phyloP scores from a whole-genome alignment of 768 basidiomycete genomes.

The Lentinula aciculospora region DNA sequence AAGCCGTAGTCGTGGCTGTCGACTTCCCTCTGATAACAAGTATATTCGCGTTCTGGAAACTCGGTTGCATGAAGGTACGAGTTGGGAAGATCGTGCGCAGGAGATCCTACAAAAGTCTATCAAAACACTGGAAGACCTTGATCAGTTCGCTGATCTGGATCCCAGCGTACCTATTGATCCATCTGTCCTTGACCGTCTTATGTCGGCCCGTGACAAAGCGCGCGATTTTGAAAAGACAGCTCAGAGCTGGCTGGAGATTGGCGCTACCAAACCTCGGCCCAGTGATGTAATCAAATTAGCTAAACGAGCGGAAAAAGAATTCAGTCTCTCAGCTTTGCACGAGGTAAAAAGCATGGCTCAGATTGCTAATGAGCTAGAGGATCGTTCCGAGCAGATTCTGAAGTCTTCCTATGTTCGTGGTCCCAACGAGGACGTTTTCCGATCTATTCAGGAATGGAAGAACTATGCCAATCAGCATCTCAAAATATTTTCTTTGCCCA shows the following conservation, averaged over 20 bases:
- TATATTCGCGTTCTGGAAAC: slow-evolving; percentile 58
- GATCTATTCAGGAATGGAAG: slow-evolving; percentile 69
- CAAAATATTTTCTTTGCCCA: slow-evolving; percentile 64
- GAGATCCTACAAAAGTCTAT: slow-evolving; percentile 59
- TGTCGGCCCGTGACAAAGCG: slow-evolving; percentile 60
- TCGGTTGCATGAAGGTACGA: slow-evolving; percentile 61
- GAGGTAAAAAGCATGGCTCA: slow-evolving; percentile 68
- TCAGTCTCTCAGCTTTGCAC: slow-evolving; percentile 57
- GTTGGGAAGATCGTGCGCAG: slow-evolving; percentile 74
- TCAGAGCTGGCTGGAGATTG: slow-evolving; percentile 56
- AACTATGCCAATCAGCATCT: slow-evolving; percentile 68
- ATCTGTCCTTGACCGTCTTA: slow-evolving; percentile 58
- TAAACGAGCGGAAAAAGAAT: slow-evolving; percentile 71
- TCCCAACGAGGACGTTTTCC: slow-evolving; percentile 62
- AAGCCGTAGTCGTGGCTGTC: slow-evolving; percentile 63
- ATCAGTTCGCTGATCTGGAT: slow-evolving; percentile 64
- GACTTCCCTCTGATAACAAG: slow-evolving; percentile 58
- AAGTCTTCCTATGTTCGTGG: slow-evolving; percentile 52
- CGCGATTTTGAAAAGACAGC: slow-evolving; percentile 80
- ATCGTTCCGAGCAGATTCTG: slow-evolving; percentile 67
- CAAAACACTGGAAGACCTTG: slow-evolving; percentile 74
- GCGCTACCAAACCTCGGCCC: slow-evolving; percentile 53
- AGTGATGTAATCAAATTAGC: slow-evolving; percentile 67
- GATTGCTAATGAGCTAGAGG: slow-evolving; percentile 75
- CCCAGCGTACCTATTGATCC: slow-evolving; percentile 65